Evolutionary conservation across 2,329 filamentous ascomycete species (phyloP), one percentile per base, ranked within the genome.

Genomic region (Tolypocladium inflatum): DNA sequence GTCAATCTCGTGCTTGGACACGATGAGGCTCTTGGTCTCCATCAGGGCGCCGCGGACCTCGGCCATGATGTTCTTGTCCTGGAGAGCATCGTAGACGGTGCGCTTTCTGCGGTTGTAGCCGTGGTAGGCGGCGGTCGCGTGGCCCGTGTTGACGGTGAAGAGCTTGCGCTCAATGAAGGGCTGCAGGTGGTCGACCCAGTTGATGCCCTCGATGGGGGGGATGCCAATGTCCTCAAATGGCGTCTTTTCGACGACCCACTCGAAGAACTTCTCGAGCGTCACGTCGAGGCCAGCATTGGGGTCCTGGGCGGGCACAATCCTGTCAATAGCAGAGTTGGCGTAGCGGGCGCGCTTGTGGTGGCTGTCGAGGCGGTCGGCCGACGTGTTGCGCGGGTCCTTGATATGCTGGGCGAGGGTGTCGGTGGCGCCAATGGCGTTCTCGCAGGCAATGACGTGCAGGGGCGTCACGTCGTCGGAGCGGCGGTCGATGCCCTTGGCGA

Each of bases 121-220:
- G 74, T 94, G 92, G 83, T 97, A 97, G 60, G 94, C 93, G 23
- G 92, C 92, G 9, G 93, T 96, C 60, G 94, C 94, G 72, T 99
- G 94, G 58, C 91, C 89, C 26, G 94, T 99, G 84, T 99, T 99
- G 82, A 99, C 93, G 26, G 94, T 99, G 82, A 92, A 99, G 63
- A 99, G 87, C 84, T 99, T 99, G 75, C 94, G 92, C 85, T 99
- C 94, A 68, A 99, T 97, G 79, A 93, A 99, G 59, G 94, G 94
- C 70, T 87, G 83, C 37, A 99, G 85, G 76, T 97, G 82, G 63
- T 91, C 86, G 60, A 97, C 94, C 85, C 90, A 97, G 78, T 96
- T 89, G 71, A 97, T 87, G 60, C 92, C 93, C 64, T 94, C 75
- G 68, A 99, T 93, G 21, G 83, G 76, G 7, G 91, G 92, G 21